Evolutionary conservation across 371 early-diverging fungal genomes (phyloP).

Genomic region (Apophysomyces trapeziformis): DNA sequence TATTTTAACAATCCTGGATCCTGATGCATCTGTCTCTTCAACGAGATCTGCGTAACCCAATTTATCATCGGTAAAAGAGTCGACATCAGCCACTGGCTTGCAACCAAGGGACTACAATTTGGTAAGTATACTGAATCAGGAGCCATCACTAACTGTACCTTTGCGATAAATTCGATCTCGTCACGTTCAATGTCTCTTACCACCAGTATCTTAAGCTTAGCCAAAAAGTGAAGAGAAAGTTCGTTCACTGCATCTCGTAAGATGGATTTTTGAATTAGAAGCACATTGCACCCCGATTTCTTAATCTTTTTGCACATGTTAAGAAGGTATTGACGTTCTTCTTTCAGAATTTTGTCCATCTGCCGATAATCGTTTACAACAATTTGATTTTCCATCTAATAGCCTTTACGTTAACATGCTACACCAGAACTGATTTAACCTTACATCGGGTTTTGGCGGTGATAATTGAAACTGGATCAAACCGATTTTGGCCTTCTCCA

Average conservation of each 20-base stretch:
- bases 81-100: conserved; percentile 98
- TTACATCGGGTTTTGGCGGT: conserved; percentile 95
- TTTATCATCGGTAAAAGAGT: conserved; percentile 95
- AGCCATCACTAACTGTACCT: conserved; percentile 40
- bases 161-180: conserved; percentile 98
- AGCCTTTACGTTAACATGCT: background rate
- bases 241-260: conserved; percentile 97
- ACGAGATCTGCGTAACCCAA: conserved; percentile 94
- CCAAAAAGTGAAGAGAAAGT: conserved; percentile 95
- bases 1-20: conserved; percentile 88
- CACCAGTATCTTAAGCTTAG: conserved; percentile 96
- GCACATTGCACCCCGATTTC: conserved; percentile 95
- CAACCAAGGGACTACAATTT: conserved; percentile 81
- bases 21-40: conserved; percentile 87
- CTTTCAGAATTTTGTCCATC: conserved; percentile 99
- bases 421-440: background rate
- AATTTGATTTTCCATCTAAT: conserved; percentile 96
- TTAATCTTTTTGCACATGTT: conserved; percentile 99
- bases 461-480: conserved; percentile 98
- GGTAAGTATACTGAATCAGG: background rate
- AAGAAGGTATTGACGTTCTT: conserved; percentile 97
- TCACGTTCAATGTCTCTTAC: conserved; percentile 98
- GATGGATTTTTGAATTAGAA: conserved; percentile 98
- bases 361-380: conserved; percentile 97
- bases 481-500: conserved; percentile 97